Evolutionary conservation across 1,139 yeast species (phyloP).

Genomic region (Candida freyschussii): DNA sequence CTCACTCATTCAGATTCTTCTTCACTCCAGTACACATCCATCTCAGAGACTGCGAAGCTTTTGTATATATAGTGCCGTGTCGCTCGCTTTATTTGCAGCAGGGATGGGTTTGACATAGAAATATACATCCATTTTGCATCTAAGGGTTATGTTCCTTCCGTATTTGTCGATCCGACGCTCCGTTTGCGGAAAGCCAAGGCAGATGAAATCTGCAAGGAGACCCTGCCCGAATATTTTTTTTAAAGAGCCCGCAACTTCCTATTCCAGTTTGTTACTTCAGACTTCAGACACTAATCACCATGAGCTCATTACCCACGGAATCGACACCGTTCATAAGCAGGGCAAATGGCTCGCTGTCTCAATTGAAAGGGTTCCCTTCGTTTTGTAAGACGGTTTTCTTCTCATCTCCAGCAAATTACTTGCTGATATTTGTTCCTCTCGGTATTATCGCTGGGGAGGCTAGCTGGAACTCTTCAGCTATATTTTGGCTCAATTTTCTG

Average conservation of each 20-base stretch:
- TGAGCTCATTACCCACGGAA: too few species aligned
- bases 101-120: slow-evolving; percentile 10
- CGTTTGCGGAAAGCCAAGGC: slow-evolving; percentile 1
- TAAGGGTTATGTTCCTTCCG: too few species aligned
- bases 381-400: slow-evolving; percentile 33
- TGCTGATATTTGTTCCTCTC: slow-evolving; percentile 78
- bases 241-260: too few species aligned
- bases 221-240: neutral
- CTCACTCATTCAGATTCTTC: slow-evolving; percentile 11
- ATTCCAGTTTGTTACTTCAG: too few species aligned
- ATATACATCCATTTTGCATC: too few species aligned
- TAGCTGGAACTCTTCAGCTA: slow-evolving; percentile 51
- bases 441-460: slow-evolving; percentile 72
- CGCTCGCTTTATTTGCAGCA: slow-evolving; percentile 7
- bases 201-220: neutral
- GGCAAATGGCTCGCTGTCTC: neutral
- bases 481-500: slow-evolving; percentile 73
- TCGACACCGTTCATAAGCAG: too few species aligned
- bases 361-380: neutral
- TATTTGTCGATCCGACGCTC: neutral
- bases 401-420: slow-evolving; percentile 73
- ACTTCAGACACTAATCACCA: too few species aligned
- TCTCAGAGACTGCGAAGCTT: slow-evolving; percentile 6
- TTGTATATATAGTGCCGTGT: slow-evolving; percentile 4
- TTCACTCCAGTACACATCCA: slow-evolving; percentile 10